phyloP scores from a whole-genome alignment of 495 filamentous ascomycete species.

The Oidiodendron maius region DNA sequence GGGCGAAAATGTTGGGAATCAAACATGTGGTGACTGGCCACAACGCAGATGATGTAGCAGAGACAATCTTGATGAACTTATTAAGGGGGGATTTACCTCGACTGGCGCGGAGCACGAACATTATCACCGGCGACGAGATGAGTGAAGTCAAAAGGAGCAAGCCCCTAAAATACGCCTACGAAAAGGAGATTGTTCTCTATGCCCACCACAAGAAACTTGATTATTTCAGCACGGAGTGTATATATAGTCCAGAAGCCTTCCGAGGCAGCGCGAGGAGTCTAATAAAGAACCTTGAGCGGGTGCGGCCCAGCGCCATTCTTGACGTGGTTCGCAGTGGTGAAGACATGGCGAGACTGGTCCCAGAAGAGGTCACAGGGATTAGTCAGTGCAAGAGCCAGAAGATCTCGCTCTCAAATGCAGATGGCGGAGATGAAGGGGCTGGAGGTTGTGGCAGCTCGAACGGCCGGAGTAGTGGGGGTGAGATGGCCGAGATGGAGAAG shows the following conservation, averaged over 20 bases:
- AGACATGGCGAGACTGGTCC: constrained; percentile 88
- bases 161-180: constrained; percentile 95
- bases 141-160: constrained; percentile 88
- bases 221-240: constrained; percentile 97
- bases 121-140: constrained; percentile 70
- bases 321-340: constrained; percentile 94
- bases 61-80: constrained; percentile 97
- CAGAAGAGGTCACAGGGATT: constrained; percentile 39
- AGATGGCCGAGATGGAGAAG: constrained; percentile 93
- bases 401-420: constrained; percentile 24
- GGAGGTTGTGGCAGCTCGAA: constrained; percentile 79
- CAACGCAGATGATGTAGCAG: constrained; percentile 97
- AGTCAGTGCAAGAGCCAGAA: constrained; percentile 27
- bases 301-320: constrained; percentile 87
- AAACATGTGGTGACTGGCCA: constrained; percentile 95
- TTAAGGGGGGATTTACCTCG: constrained; percentile 85
- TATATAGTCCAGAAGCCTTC: constrained; percentile 98
- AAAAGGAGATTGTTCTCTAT: constrained; percentile 98
- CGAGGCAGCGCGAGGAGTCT: constrained; percentile 83
- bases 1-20: constrained; percentile 81
- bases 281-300: constrained; percentile 91
- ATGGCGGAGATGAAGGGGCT: constrained; percentile 52
- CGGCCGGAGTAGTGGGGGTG: constrained; percentile 63
- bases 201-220: constrained; percentile 93
- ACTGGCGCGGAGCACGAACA: constrained; percentile 83